phyloP scores from a whole-genome alignment of 805 yeast genomes.

The Ogataea ganodermae region DNA sequence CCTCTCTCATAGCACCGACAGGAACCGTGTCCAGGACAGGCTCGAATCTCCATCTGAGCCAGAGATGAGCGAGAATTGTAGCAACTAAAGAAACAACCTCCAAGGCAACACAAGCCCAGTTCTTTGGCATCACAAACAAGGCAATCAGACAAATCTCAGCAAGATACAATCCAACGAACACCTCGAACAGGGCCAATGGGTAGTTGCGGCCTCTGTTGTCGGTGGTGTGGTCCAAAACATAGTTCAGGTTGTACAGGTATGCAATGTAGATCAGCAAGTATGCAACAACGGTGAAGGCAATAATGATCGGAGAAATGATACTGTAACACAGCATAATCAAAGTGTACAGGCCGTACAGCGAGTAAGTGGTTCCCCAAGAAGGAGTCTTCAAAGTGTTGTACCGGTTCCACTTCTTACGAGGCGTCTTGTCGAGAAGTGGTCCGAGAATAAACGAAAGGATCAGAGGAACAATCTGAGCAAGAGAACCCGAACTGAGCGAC shows the following conservation, averaged over 20 bases:
- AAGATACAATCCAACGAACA: slow-evolving; percentile 69
- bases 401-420: slow-evolving; percentile 89
- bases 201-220: slow-evolving; percentile 76
- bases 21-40: slow-evolving; percentile 72
- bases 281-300: slow-evolving; percentile 66
- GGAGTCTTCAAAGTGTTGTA: slow-evolving; percentile 63
- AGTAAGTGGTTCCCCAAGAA: slow-evolving; percentile 82
- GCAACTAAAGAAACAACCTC: slow-evolving; percentile 61
- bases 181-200: slow-evolving; percentile 70
- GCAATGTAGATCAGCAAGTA: slow-evolving; percentile 61
- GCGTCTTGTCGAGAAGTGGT: slow-evolving; percentile 75
- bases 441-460: slow-evolving; percentile 73
- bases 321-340: slow-evolving; percentile 76
- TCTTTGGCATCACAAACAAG: slow-evolving; percentile 71
- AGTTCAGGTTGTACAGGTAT: slow-evolving; percentile 59
- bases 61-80: slow-evolving; percentile 61
- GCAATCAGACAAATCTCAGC: slow-evolving; percentile 71
- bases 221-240: slow-evolving; percentile 58
- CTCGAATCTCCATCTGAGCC: slow-evolving; percentile 57
- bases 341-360: slow-evolving; percentile 71
- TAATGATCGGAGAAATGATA: slow-evolving; percentile 72
- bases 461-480: slow-evolving; percentile 75
- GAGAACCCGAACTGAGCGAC: slow-evolving; percentile 69
- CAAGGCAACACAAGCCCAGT: slow-evolving; percentile 76
- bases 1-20: slow-evolving; percentile 56